Percentiles rank a stretch among this genome's conserved stretches.
Conservation (phyloP, 208 protist species). For the Strigomonas culicis region DNA sequence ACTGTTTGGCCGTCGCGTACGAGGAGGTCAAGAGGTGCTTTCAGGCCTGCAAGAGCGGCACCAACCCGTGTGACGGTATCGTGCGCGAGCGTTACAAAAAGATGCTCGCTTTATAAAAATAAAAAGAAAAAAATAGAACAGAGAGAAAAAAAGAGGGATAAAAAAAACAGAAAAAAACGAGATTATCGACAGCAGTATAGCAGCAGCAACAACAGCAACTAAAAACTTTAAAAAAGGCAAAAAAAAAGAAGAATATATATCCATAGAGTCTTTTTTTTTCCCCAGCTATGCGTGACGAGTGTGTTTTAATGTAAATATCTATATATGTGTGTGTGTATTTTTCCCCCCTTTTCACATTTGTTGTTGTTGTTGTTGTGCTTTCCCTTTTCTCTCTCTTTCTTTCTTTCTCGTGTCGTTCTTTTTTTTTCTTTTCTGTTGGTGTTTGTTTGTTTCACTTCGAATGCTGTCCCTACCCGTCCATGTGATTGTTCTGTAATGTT, state of each 20-base stretch:
- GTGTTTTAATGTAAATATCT: no score
- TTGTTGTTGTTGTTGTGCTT: background rate
- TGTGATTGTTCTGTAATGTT: background rate
- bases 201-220: background rate
- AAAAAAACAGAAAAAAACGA: background rate
- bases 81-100: no score
- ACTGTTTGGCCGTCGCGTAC: background rate
- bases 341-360: background rate
- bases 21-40: background rate
- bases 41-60: background rate
- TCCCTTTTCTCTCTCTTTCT: background rate
- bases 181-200: background rate
- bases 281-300: no score
- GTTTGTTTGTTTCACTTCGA: background rate
- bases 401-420: background rate
- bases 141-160: background rate
- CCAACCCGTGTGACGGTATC: no score
- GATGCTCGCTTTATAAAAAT: constrained; percentile 4
- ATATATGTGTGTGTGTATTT: background rate
- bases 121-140: constrained; percentile 4
- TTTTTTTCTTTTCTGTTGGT: constrained; percentile 4
- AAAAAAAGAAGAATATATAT: no score
- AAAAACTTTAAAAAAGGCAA: no score
- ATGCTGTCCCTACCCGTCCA: background rate
- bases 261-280: no score